phyloP scores from a whole-genome alignment of 495 filamentous ascomycete species.

The Penicillium pancosmium region DNA sequence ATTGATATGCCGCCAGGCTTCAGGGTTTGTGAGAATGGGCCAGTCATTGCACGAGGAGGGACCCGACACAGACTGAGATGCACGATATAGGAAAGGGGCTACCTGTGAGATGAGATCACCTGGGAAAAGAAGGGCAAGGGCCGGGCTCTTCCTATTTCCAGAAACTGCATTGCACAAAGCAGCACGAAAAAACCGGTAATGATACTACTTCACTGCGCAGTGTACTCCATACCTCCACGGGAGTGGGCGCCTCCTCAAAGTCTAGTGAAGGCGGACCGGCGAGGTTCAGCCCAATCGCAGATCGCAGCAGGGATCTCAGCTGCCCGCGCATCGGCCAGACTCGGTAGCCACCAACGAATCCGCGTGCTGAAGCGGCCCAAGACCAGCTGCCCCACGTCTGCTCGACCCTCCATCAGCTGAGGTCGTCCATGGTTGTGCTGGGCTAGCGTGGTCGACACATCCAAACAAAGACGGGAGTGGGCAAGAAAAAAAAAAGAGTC shows the following conservation, averaged over 20 bases:
- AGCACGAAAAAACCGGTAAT: conserved; percentile 4
- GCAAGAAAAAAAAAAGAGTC: background rate
- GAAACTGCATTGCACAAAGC: background rate
- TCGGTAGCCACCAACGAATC: conserved; percentile 29
- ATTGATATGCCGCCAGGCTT: conserved; percentile 32
- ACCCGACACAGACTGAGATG: conserved; percentile 11
- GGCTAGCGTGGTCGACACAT: conserved; percentile 20
- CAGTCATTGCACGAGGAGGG: conserved; percentile 20
- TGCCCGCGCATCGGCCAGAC: conserved; percentile 22
- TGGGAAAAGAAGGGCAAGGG: background rate
- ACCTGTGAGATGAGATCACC: conserved; percentile 31
- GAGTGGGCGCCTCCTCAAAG: conserved; percentile 28
- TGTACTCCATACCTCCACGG: conserved; percentile 5
- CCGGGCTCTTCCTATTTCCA: background rate
- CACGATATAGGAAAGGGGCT: conserved; percentile 14
- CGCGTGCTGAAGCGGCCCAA: conserved; percentile 27
- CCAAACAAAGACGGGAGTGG: conserved; percentile 10
- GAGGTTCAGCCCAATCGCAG: conserved; percentile 35
- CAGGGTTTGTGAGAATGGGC: conserved; percentile 19
- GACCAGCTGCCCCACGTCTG: conserved; percentile 31
- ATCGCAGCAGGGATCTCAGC: conserved; percentile 37
- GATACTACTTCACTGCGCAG: background rate
- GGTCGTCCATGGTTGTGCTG: conserved; percentile 15
- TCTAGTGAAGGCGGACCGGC: conserved; percentile 23
- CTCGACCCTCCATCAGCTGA: conserved; percentile 40